Base-by-base conservation (phyloP, 179 eudicot genomes). In the Sideroxylon spinosum region DNA sequence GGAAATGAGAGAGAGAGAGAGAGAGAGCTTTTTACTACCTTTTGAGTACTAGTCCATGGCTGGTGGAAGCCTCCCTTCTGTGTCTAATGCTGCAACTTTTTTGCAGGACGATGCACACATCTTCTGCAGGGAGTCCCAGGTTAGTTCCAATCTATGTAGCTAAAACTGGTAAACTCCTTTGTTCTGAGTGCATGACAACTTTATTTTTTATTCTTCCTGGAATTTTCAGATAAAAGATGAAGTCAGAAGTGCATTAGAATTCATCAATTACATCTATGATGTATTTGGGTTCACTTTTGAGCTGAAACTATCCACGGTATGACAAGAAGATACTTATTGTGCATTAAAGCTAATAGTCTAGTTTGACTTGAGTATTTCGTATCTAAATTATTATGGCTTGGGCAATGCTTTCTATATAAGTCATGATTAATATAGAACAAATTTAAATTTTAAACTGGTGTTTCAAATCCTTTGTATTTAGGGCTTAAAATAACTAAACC, bases 91-190 rank as follows among this genome's bases (percentile, higher is more conserved):
- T 20, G n/a, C 17, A 32, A 61, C 16, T 66, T 23, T 85, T 75
- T 81, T 86, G 66, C 92, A 95, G 98, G 98, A 95, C 86, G 98
- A 95, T 88, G 98, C 98, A 59, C 98, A 95, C 74, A 95, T 95
- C 77, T 95, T 95, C 86, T 95, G 97, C 85, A 87, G 92, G 88
- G 95, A 95, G 84, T 83, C 90, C 71, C 98, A 95, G 87, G 98
- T 93, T 77, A 87, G 90, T 63, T 74, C 29, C 16, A 11, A 52
- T 52, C 67, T 20, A 62, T 56, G 16, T 57, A 37, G 4, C 28
- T 44, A 5, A 16, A 56, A 50, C 22, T 29, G 62, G 44, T 50
- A 6, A 37, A 55, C 23, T 29, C 60, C 46, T 9, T 49, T 26
- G n/a, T 74, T 59, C 69, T 60, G 11, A 66, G 22, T 74, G 64